These are phyloP conservation scores for Neophaeococcomyces aloes DNA, from an alignment of 2,329 filamentous ascomycete species.

Conservation along the genomic window DNA sequence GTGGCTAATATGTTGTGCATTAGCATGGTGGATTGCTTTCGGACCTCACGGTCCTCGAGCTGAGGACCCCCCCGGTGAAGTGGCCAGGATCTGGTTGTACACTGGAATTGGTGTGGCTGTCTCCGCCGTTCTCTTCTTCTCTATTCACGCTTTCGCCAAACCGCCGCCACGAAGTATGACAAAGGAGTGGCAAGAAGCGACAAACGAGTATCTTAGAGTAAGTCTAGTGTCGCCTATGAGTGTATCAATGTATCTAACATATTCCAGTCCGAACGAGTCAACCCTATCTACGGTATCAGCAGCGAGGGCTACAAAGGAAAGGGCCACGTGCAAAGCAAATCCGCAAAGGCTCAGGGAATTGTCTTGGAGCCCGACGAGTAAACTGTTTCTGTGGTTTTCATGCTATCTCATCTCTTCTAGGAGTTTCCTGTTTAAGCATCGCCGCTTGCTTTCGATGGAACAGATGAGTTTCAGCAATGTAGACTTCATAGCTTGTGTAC, in stretches of 20 bases:
- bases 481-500: too few relatives aligned
- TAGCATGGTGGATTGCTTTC: conserved; percentile 98
- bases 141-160: conserved; percentile 61
- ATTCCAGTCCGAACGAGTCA: conserved; percentile 64
- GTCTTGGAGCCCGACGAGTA: conserved; percentile 19
- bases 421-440: too few relatives aligned
- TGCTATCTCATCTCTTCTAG: neutral
- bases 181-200: conserved; percentile 92
- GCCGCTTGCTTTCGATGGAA: too few relatives aligned
- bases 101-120: conserved; percentile 56
- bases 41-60: conserved; percentile 91
- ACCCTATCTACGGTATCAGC: conserved; percentile 75
- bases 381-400: neutral
- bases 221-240: conserved; percentile 13
- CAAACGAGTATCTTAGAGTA: conserved; percentile 91
- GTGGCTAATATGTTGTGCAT: conserved; percentile 3
- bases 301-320: conserved; percentile 68
- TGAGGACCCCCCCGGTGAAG: conserved; percentile 70
- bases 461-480: too few relatives aligned
- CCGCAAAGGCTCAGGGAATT: conserved; percentile 27
- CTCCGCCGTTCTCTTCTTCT: conserved; percentile 60
- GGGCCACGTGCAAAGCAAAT: conserved; percentile 61
- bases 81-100: conserved; percentile 65
- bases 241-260: conserved; percentile 1
- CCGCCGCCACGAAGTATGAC: conserved; percentile 76